A percentile compares a stretch with the other conserved stretches of the same genome.
Conservation (phyloP, 1,139 yeast genomes). For the Dujonia santamariae region DNA sequence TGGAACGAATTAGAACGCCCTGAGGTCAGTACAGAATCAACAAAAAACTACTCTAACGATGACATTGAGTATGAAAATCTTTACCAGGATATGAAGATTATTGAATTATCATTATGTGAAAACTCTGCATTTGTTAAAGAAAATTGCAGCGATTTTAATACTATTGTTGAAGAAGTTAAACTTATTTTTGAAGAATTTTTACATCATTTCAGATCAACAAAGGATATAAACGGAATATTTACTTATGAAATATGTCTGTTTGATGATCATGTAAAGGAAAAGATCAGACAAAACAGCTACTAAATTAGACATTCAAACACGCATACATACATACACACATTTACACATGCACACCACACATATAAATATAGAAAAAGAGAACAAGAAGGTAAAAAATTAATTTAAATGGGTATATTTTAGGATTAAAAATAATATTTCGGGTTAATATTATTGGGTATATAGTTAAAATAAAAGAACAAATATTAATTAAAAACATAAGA, state of each 20-base stretch:
- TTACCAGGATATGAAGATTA: neutral
- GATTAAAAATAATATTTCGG: too few species aligned
- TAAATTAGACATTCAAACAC: neutral
- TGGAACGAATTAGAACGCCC: slow-evolving; percentile 7
- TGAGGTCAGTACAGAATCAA: neutral
- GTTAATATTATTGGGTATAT: too few species aligned
- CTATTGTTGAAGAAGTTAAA: slow-evolving; percentile 6
- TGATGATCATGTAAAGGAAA: slow-evolving; percentile 8
- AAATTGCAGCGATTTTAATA: slow-evolving; percentile 1
- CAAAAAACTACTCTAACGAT: neutral
- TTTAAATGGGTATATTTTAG: too few species aligned
- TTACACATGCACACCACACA: too few species aligned
- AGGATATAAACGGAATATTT: slow-evolving; percentile 2
- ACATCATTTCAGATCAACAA: neutral
- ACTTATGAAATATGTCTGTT: slow-evolving; percentile 9
- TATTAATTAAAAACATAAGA: too few species aligned
- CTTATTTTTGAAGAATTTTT: slow-evolving; percentile 7
- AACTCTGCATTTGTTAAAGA: slow-evolving; percentile 3
- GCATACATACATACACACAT: too few species aligned
- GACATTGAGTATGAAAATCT: neutral
- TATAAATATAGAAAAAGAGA: too few species aligned
- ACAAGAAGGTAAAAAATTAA: too few species aligned
- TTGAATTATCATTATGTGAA: slow-evolving; percentile 2
- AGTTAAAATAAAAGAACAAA: too few species aligned
- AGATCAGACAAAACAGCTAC: slow-evolving; percentile 3